Percentiles rank a stretch among this genome's conserved stretches.
These are phyloP conservation scores for Talaromyces borbonicus DNA, from an alignment of 495 filamentous ascomycete genomes.

Conservation along the genomic window DNA sequence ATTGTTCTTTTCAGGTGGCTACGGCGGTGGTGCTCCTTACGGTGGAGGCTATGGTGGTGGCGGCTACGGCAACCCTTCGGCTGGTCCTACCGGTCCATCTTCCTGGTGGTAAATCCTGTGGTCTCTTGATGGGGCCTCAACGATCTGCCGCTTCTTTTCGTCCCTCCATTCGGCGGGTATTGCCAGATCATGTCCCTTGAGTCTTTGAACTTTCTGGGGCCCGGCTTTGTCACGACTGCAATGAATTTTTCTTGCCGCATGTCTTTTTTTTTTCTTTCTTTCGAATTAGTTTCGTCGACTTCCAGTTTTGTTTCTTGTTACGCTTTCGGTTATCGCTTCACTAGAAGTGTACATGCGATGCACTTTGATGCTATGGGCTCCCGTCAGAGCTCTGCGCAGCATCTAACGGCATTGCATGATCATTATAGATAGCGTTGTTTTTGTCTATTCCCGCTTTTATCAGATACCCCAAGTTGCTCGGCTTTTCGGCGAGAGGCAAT, in stretches of 20 bases:
- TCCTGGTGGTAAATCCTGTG: conserved; percentile 87
- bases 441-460: conserved; percentile 41
- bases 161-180: conserved; percentile 36
- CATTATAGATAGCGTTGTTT: conserved; percentile 75
- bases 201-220: conserved; percentile 25
- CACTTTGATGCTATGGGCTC: conserved; percentile 32
- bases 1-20: conserved; percentile 16
- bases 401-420: conserved; percentile 48
- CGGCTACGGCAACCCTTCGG: conserved; percentile 72
- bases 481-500: conserved; percentile 29
- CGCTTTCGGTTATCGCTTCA: conserved; percentile 19
- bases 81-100: conserved; percentile 64
- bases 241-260: no score
- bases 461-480: conserved; percentile 49
- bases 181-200: conserved; percentile 40
- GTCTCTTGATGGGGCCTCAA: conserved; percentile 36
- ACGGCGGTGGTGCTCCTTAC: conserved; percentile 36
- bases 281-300: conserved; percentile 15
- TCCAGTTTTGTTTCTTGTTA: conserved; percentile 27
- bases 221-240: conserved; percentile 43
- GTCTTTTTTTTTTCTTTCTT: conserved; percentile 16
- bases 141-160: conserved; percentile 36
- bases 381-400: conserved; percentile 17
- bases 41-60: conserved; percentile 48
- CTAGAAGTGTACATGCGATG: conserved; percentile 38